Conservation (phyloP, 2,329 filamentous ascomycete genomes). For the Boeremia lycopersici region DNA sequence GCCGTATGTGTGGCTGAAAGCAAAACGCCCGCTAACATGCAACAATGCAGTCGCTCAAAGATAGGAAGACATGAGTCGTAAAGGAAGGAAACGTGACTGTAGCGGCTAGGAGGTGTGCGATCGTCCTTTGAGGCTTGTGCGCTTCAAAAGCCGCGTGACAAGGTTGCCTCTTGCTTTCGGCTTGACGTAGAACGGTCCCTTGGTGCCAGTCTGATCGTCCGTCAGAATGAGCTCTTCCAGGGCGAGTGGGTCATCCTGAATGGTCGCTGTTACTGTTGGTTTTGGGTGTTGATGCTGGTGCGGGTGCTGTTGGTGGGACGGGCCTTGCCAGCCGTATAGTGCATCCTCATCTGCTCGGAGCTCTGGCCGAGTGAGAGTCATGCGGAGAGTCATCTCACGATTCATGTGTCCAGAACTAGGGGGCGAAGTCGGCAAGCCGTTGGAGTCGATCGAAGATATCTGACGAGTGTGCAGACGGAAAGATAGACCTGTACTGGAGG, state of each 20-base stretch:
- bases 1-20: slow-evolving; percentile 10
- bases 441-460: slow-evolving; percentile 40
- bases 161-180: slow-evolving; percentile 42
- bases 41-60: slow-evolving; percentile 16
- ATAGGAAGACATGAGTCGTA: slow-evolving; percentile 5
- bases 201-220: slow-evolving; percentile 54
- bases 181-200: slow-evolving; percentile 54
- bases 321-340: slow-evolving; percentile 70
- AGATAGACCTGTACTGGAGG: slow-evolving; percentile 41
- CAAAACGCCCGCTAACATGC: slow-evolving; percentile 37
- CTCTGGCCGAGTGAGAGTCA: slow-evolving; percentile 92
- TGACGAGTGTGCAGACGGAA: slow-evolving; percentile 43
- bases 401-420: slow-evolving; percentile 48
- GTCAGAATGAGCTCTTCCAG: slow-evolving; percentile 59
- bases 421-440: slow-evolving; percentile 32
- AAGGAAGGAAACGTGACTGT: not conserved
- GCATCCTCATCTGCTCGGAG: slow-evolving; percentile 76
- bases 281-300: slow-evolving; percentile 1
- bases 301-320: slow-evolving; percentile 5
- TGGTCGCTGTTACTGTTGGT: slow-evolving; percentile 21
- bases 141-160: slow-evolving; percentile 45
- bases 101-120: slow-evolving; percentile 11
- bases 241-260: slow-evolving; percentile 59
- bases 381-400: slow-evolving; percentile 92
- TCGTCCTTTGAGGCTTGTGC: slow-evolving; percentile 42